A percentile compares a stretch with the other conserved stretches of the same genome.
Conservation (phyloP, 2,329 filamentous ascomycete genomes). For the Didymella sp. region DNA sequence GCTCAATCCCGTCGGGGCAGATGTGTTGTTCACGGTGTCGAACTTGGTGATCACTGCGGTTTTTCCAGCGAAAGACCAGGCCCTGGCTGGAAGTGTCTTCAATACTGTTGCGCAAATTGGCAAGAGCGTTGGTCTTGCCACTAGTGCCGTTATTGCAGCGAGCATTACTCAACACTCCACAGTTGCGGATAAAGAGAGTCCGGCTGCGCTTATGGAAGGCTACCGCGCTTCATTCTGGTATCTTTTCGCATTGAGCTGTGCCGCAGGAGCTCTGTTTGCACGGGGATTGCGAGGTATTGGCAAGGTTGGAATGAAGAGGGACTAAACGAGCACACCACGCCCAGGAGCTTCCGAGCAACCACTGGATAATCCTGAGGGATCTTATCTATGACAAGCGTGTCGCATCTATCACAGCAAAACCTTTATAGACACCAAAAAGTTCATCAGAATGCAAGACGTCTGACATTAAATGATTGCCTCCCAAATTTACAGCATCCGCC, state of each 20-base stretch:
- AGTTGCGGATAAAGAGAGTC: conserved; percentile 39
- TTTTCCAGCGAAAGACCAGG: conserved; percentile 53
- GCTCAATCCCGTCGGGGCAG: conserved; percentile 54
- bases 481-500: too few relatives aligned
- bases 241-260: conserved; percentile 46
- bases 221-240: conserved; percentile 55
- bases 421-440: neutral
- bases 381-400: too few relatives aligned
- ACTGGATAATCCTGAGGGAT: too few relatives aligned
- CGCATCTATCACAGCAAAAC: too few relatives aligned
- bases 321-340: conserved; percentile 26
- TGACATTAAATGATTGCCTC: too few relatives aligned
- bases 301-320: conserved; percentile 54
- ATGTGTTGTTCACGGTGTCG: conserved; percentile 54
- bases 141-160: conserved; percentile 49
- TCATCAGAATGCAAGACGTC: neutral
- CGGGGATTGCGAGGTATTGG: conserved; percentile 55
- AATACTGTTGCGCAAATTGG: conserved; percentile 55
- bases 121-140: conserved; percentile 50
- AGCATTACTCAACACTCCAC: conserved; percentile 35
- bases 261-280: conserved; percentile 41
- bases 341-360: too few relatives aligned
- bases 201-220: conserved; percentile 50
- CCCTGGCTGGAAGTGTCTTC: conserved; percentile 55
- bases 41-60: conserved; percentile 54